phyloP scores from a whole-genome alignment of 305 asterid genomes.

The Plantago lanceolata region DNA sequence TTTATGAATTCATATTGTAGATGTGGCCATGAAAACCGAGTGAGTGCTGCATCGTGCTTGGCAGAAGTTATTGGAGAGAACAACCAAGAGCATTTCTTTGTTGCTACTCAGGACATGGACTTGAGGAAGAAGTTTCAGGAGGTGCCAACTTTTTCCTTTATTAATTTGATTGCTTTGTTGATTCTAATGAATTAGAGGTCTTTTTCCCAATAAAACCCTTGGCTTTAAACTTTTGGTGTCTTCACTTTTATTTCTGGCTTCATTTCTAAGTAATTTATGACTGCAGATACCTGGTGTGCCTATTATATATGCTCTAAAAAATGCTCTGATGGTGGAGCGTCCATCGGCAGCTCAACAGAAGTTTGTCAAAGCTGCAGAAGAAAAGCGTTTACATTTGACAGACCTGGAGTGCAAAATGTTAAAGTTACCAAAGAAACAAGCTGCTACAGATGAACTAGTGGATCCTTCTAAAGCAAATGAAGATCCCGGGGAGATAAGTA shows the following conservation, averaged over 20 bases:
- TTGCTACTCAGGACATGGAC: constrained; percentile 89
- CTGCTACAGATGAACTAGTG: constrained; percentile 34
- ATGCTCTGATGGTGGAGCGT: constrained; percentile 74
- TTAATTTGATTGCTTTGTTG: background rate
- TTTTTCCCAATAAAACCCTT: background rate
- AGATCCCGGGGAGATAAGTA: constrained; percentile 30
- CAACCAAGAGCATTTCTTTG: constrained; percentile 75
- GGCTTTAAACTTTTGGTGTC: constrained; percentile 1
- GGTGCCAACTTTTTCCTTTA: constrained; percentile 36
- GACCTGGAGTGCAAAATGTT: constrained; percentile 59
- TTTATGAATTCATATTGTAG: constrained; percentile 34
- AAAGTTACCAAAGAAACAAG: constrained; percentile 36
- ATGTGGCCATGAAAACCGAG: constrained; percentile 78
- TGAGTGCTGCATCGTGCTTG: constrained; percentile 64
- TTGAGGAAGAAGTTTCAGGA: constrained; percentile 62
- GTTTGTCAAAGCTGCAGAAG: constrained; percentile 68
- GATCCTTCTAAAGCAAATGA: constrained; percentile 50
- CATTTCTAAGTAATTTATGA: constrained; percentile 18
- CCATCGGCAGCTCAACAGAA: constrained; percentile 74
- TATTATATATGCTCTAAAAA: constrained; percentile 62
- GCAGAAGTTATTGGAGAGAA: constrained; percentile 70
- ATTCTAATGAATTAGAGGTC: background rate
- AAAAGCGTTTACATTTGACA: constrained; percentile 62
- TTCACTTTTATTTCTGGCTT: constrained; percentile 6
- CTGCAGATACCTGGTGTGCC: constrained; percentile 93